Base-by-base conservation (phyloP, 179 eudicot genomes). In the Monotropa hypopitys region DNA sequence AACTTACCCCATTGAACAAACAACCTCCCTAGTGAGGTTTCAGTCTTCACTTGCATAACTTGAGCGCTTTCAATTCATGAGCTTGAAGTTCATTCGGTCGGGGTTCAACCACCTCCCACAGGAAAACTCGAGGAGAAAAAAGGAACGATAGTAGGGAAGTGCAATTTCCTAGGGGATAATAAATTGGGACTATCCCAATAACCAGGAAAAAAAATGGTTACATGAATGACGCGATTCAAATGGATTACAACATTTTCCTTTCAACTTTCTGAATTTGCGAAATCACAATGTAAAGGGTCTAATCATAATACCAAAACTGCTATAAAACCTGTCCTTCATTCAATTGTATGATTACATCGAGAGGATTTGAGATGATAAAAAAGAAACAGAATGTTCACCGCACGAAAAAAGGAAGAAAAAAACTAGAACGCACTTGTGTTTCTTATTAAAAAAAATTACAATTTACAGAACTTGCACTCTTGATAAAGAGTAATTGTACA, bases 381-480 rank as follows among this genome's bases (percentile, higher is more conserved):
- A 20, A 15, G 21, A 18, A 9, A 35, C 9, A 76, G 13, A 63
- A 61, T 3, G 1, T 2, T 43, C 35, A 15, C 21, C 15, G 45
- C 45, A 65, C 23, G 38, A 18, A 49, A 42, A 26, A 45, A 23
- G n/a, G 15, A 42, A 35, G 18, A 38, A 28, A 4, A 7, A 35
- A 35, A 23, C 28, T 21, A 62, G 35, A 50, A 30, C 33, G 33
- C 45, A n/a, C 13, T 50, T 53, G 0, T 9, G 59, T 33, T 21
- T 73, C 11, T 26, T 0, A 5, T 62, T 30, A n/a, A 49, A 49
- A 63, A 71, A 57, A 71, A 20, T 70, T 72, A 47, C 74, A 73
- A 49, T 78, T n/a, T 75, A 33, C 79, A 77, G 77, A 77, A 78
- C 83, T 83, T 80, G 77, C 46, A 33, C 61, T 71, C 79, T 15